These are phyloP conservation scores for Colletotrichum endophyticum DNA, from an alignment of 2,329 filamentous ascomycete genomes.

Conservation along the genomic window DNA sequence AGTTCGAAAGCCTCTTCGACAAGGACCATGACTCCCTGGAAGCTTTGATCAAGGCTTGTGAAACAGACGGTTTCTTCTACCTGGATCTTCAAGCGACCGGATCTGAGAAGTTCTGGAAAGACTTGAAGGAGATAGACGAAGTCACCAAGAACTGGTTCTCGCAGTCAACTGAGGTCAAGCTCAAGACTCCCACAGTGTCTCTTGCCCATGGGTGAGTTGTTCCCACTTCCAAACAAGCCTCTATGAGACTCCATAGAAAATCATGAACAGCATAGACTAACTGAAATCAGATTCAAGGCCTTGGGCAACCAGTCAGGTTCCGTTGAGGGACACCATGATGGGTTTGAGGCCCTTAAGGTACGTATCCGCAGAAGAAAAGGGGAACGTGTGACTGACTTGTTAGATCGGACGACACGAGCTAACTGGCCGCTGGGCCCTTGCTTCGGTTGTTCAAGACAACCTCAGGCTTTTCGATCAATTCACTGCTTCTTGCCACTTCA, in stretches of 20 bases:
- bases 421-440: not conserved
- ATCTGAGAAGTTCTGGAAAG: not conserved
- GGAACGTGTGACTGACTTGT: not conserved
- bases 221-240: accelerated
- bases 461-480: not conserved
- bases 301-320: not conserved
- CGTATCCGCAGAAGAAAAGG: not conserved
- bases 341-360: not conserved
- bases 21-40: not conserved
- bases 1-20: not conserved
- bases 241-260: not conserved
- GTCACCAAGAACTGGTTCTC: not conserved
- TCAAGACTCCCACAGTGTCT: not conserved
- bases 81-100: not conserved
- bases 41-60: not conserved
- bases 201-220: not conserved
- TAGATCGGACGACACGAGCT: not conserved
- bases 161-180: not conserved
- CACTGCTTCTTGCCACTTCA: not conserved
- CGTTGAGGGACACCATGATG: not conserved
- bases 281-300: not conserved
- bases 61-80: not conserved
- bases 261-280: not conserved
- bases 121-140: not conserved
- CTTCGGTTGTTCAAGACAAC: not conserved